These are phyloP conservation scores for Pythium myriotylum DNA, from an alignment of 352 stramenopile genomes.

Conservation along the genomic window DNA sequence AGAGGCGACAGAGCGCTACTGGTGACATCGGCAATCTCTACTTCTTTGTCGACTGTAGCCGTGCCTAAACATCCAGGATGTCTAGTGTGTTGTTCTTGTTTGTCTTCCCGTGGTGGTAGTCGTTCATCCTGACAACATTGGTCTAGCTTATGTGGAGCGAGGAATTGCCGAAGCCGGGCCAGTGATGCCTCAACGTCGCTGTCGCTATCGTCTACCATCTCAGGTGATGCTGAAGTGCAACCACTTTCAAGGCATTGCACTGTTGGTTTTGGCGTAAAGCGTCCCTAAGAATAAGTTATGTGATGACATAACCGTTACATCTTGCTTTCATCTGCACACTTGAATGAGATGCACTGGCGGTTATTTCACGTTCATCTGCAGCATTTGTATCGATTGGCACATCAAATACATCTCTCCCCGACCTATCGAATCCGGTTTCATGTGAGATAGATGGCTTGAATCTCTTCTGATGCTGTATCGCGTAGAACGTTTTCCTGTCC, in stretches of 20 bases:
- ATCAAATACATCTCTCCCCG: too few relatives aligned
- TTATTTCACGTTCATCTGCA: too few relatives aligned
- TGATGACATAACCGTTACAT: neutral
- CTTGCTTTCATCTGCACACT: too few relatives aligned
- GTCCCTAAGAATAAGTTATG: slow-evolving; percentile 4
- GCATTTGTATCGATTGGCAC: neutral
- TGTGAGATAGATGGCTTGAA: slow-evolving; percentile 82
- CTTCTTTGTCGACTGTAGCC: too few relatives aligned
- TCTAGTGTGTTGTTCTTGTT: too few relatives aligned
- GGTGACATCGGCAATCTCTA: too few relatives aligned
- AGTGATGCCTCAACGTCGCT: slow-evolving; percentile 30
- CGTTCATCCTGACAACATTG: neutral
- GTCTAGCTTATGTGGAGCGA: slow-evolving; percentile 30
- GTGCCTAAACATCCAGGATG: too few relatives aligned
- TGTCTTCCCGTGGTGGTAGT: too few relatives aligned
- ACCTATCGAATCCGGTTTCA: slow-evolving; percentile 24
- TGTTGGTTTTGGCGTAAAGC: too few relatives aligned
- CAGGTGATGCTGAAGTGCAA: neutral
- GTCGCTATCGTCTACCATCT: slow-evolving; percentile 18
- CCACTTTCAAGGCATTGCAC: neutral
- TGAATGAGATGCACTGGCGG: too few relatives aligned
- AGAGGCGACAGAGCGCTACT: too few relatives aligned
- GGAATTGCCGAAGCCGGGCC: slow-evolving; percentile 36
- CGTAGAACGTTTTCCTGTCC: slow-evolving; percentile 83
- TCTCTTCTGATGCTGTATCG: slow-evolving; percentile 84